These are phyloP conservation scores for Apiotrichum gracile DNA, from an alignment of 1,284 basidiomycete species.

Conservation along the genomic window DNA sequence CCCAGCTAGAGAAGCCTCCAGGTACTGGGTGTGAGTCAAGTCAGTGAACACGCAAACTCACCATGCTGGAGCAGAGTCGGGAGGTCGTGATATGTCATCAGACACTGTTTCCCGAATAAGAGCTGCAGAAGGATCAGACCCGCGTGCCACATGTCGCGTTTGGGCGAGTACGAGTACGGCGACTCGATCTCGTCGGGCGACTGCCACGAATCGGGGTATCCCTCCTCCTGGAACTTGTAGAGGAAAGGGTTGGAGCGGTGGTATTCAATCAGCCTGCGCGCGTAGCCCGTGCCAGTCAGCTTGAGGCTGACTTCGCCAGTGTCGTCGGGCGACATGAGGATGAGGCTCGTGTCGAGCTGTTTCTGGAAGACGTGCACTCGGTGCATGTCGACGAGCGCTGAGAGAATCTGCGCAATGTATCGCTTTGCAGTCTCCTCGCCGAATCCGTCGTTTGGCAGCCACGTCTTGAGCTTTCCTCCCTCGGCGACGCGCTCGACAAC, in stretches of 20 bases:
- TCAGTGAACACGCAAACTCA: constrained; percentile 8
- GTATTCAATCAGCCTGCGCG: constrained; percentile 40
- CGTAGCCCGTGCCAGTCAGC: constrained; percentile 41
- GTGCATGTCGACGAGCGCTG: constrained; percentile 39
- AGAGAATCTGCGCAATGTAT: constrained; percentile 40
- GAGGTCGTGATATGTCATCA: constrained; percentile 35
- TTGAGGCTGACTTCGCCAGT: constrained; percentile 29
- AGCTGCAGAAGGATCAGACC: constrained; percentile 42
- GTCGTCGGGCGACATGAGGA: constrained; percentile 24
- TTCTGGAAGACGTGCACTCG: constrained; percentile 36
- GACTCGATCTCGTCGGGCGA: constrained; percentile 45
- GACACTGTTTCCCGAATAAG: constrained; percentile 34
- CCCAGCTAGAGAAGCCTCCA: constrained; percentile 22
- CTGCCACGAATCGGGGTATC: constrained; percentile 39
- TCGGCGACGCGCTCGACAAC: constrained; percentile 36
- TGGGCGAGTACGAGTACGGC: constrained; percentile 38
- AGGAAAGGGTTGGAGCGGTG: constrained; percentile 47
- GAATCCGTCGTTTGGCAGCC: constrained; percentile 38
- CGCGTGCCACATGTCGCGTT: constrained; percentile 46
- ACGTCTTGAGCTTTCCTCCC: constrained; percentile 34
- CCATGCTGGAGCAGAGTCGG: constrained; percentile 35
- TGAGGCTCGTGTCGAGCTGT: constrained; percentile 38
- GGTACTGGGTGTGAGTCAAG: constrained; percentile 13
- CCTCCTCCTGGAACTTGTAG: constrained; percentile 22
- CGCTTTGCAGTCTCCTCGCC: constrained; percentile 37